Percentiles rank a stretch among this genome's conserved stretches.
Conservation (phyloP, 192 early-diverging fungal genomes). For the Podila horticola region DNA sequence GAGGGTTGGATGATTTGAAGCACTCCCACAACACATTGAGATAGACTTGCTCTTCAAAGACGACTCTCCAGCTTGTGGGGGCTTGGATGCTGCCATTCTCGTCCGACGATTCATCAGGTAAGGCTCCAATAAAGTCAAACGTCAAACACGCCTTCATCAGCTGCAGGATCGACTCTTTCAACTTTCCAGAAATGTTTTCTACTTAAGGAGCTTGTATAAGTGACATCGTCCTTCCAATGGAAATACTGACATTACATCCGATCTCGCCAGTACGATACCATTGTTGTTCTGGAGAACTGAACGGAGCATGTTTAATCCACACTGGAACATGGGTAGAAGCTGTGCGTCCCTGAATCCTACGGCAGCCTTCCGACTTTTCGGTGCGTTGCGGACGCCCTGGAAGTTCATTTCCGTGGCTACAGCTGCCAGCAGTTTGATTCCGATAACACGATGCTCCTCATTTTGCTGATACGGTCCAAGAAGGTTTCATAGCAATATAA, state of each 20-base stretch:
- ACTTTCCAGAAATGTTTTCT: constrained; percentile 17
- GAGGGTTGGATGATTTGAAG: constrained; percentile 20
- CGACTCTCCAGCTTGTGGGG: constrained; percentile 25
- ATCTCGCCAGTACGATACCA: neutral
- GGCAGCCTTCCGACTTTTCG: constrained; percentile 33
- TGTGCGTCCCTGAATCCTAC: constrained; percentile 47
- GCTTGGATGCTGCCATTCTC: constrained; percentile 39
- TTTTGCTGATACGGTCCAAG: constrained; percentile 5
- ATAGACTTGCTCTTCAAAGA: constrained; percentile 38
- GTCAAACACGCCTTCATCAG: constrained; percentile 33
- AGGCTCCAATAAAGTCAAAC: constrained; percentile 46
- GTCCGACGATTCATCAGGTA: constrained; percentile 35
- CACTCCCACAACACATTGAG: constrained; percentile 37
- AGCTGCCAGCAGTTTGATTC: constrained; percentile 16
- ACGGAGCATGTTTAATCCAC: constrained; percentile 19
- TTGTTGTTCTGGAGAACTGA: constrained; percentile 19
- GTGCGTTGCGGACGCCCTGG: constrained; percentile 14
- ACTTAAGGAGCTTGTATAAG: neutral
- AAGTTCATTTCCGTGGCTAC: constrained; percentile 37
- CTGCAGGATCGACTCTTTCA: constrained; percentile 20
- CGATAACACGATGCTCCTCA: constrained; percentile 22
- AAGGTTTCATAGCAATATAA: too few relatives aligned
- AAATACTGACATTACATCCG: too few relatives aligned
- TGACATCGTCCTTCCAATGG: neutral
- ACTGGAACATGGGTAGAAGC: constrained; percentile 35